Conservation (phyloP, 2,329 filamentous ascomycete species). For the Sporothrix euskadiensis region DNA sequence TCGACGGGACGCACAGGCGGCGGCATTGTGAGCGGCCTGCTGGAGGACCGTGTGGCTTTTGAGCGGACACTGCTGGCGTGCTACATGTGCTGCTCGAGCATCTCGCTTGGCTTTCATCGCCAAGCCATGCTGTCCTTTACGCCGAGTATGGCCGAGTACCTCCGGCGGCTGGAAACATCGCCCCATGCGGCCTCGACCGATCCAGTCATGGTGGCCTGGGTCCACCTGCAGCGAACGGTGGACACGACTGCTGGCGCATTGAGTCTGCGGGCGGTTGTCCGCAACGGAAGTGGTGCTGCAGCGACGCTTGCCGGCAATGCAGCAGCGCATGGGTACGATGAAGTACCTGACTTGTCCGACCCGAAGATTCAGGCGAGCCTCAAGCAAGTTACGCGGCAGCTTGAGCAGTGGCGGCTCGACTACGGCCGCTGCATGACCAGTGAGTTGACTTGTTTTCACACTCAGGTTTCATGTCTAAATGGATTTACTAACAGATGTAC, state of each 20-base stretch:
- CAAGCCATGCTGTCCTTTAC: slow-evolving; percentile 26
- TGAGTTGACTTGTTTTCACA: slow-evolving; percentile 12
- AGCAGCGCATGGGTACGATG: neutral
- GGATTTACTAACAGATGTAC: neutral
- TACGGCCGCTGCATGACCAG: slow-evolving; percentile 26
- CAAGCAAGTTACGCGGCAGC: slow-evolving; percentile 13
- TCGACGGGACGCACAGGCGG: neutral
- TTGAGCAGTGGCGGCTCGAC: slow-evolving; percentile 28
- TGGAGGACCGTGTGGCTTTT: slow-evolving; percentile 14
- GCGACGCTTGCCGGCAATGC: neutral
- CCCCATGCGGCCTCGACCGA: slow-evolving; percentile 21
- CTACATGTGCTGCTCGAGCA: slow-evolving; percentile 26
- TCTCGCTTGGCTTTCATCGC: slow-evolving; percentile 27
- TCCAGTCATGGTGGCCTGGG: slow-evolving; percentile 24
- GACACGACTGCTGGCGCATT: slow-evolving; percentile 13
- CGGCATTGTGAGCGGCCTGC: neutral
- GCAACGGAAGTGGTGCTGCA: neutral
- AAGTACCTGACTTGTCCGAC: slow-evolving; percentile 5
- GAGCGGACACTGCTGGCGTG: slow-evolving; percentile 30
- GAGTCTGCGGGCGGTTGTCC: slow-evolving; percentile 10
- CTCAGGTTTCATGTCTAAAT: neutral
- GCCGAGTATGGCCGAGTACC: slow-evolving; percentile 23
- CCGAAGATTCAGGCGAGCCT: slow-evolving; percentile 23
- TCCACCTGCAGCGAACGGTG: slow-evolving; percentile 25
- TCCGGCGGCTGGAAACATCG: slow-evolving; percentile 24